Evolutionary conservation across 1,284 basidiomycete species (phyloP).

Genomic region (Athelia psychrophila): DNA sequence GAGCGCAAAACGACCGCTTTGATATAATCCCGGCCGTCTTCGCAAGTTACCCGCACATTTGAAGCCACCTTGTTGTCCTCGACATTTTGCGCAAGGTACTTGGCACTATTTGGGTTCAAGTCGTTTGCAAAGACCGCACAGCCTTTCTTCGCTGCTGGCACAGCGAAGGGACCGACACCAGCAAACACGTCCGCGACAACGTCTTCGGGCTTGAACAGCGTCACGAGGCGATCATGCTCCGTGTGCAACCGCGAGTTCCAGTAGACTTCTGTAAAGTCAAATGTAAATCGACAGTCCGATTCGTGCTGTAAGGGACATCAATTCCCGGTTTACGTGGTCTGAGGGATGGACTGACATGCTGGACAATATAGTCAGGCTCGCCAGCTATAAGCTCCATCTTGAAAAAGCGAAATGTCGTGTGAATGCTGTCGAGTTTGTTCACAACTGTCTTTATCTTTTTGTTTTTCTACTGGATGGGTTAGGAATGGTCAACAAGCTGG

Average conservation of each 20-base stretch:
- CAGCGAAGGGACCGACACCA: constrained; percentile 95
- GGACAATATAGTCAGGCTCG: constrained; percentile 80
- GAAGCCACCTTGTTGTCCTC: constrained; percentile 66
- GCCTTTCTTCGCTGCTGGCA: constrained; percentile 91
- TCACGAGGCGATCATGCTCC: constrained; percentile 87
- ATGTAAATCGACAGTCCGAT: constrained; percentile 83
- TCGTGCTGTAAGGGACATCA: constrained; percentile 54
- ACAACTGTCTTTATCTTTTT: constrained; percentile 83
- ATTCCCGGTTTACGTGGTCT: constrained; percentile 6
- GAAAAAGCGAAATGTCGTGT: constrained; percentile 90
- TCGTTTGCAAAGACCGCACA: constrained; percentile 92
- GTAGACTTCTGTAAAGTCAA: constrained; percentile 95
- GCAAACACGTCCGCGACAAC: constrained; percentile 94
- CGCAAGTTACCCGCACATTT: constrained; percentile 63
- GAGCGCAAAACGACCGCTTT: constrained; percentile 50
- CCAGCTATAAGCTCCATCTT: constrained; percentile 97
- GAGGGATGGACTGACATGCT: constrained; percentile 56
- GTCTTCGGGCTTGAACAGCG: constrained; percentile 65
- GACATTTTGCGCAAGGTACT: constrained; percentile 78
- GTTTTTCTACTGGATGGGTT: constrained; percentile 71
- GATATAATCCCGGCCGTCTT: constrained; percentile 88
- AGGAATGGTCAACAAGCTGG: background rate
- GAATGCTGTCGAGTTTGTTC: constrained; percentile 91
- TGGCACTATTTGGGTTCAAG: constrained; percentile 86
- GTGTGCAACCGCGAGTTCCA: constrained; percentile 96